Percentiles rank a stretch among this genome's conserved stretches.
phyloP scores from a whole-genome alignment of 129 eudicot species.

The Dittrichia graveolens region DNA sequence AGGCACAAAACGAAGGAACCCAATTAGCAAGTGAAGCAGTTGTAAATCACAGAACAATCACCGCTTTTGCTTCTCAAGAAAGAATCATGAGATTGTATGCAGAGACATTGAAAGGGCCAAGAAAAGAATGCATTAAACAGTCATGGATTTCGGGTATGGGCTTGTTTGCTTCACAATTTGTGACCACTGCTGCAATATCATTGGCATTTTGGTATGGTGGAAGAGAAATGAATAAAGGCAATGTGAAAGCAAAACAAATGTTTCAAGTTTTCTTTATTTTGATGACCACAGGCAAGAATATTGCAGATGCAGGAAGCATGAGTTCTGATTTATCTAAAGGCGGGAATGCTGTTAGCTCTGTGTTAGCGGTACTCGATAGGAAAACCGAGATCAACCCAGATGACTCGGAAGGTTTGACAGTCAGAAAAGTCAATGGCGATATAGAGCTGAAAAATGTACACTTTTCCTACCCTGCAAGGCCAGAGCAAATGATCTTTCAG shows the following conservation, averaged over 20 bases:
- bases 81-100: conserved; percentile 55
- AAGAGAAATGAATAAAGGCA: conserved; percentile 58
- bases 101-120: conserved; percentile 51
- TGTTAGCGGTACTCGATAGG: conserved; percentile 61
- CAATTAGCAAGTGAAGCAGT: conserved; percentile 87
- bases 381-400: conserved; percentile 61
- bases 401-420: conserved; percentile 40
- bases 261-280: conserved; percentile 79
- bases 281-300: conserved; percentile 81
- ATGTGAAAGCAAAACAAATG: conserved; percentile 51
- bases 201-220: conserved; percentile 82
- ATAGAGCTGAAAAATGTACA: conserved; percentile 56
- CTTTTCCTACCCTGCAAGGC: conserved; percentile 73
- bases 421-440: conserved; percentile 40
- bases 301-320: conserved; percentile 93
- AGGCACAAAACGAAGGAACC: conserved; percentile 72
- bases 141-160: conserved; percentile 74
- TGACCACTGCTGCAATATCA: conserved; percentile 63
- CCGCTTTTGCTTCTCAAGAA: conserved; percentile 75
- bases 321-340: conserved; percentile 76
- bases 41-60: conserved; percentile 74
- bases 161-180: conserved; percentile 59
- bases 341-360: conserved; percentile 58
- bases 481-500: conserved; percentile 68
- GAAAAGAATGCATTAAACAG: conserved; percentile 56